phyloP scores from a whole-genome alignment of 2,329 filamentous ascomycete species.

The Zymoseptoria ardabiliae region DNA sequence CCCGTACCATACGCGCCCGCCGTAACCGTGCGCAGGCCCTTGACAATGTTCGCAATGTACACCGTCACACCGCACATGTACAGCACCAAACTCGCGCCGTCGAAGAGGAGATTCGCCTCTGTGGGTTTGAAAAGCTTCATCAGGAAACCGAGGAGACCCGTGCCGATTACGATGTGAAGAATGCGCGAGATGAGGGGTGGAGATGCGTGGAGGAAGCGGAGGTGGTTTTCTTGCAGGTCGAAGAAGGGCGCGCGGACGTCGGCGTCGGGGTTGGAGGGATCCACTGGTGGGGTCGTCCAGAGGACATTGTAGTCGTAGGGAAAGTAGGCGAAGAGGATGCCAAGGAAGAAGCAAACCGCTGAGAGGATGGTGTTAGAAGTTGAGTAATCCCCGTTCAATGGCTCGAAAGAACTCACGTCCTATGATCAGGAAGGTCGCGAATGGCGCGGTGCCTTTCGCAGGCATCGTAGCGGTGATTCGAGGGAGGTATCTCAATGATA shows the following conservation, averaged over 20 bases:
- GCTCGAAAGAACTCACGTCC: conserved; percentile 60
- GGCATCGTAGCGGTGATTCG: conserved; percentile 21
- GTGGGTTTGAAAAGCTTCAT: conserved; percentile 90
- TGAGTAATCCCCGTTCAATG: conserved; percentile 41
- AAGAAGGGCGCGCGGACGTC: conserved; percentile 57
- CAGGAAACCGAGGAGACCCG: conserved; percentile 82
- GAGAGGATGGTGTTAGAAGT: conserved; percentile 12
- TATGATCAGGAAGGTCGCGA: conserved; percentile 94
- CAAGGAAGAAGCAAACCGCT: conserved; percentile 90
- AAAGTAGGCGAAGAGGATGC: conserved; percentile 92
- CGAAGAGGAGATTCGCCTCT: conserved; percentile 94
- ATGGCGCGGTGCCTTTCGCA: conserved; percentile 42
- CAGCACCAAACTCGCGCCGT: conserved; percentile 62
- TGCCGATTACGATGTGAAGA: conserved; percentile 84
- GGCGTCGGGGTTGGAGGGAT: conserved; percentile 36
- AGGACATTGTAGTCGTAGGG: conserved; percentile 92
- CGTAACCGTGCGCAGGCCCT: conserved; percentile 78
- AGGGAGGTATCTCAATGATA: neutral
- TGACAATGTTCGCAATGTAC: conserved; percentile 94
- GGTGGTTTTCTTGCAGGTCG: conserved; percentile 78
- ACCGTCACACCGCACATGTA: conserved; percentile 84
- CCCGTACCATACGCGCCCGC: conserved; percentile 57
- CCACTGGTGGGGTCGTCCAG: conserved; percentile 55
- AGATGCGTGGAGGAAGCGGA: conserved; percentile 83
- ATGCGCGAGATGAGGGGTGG: conserved; percentile 89